Evolutionary conservation across 2,329 filamentous ascomycete genomes (phyloP), one percentile per base, ranked within the genome.

Genomic region (Stagonosporopsis chrysanthemi): DNA sequence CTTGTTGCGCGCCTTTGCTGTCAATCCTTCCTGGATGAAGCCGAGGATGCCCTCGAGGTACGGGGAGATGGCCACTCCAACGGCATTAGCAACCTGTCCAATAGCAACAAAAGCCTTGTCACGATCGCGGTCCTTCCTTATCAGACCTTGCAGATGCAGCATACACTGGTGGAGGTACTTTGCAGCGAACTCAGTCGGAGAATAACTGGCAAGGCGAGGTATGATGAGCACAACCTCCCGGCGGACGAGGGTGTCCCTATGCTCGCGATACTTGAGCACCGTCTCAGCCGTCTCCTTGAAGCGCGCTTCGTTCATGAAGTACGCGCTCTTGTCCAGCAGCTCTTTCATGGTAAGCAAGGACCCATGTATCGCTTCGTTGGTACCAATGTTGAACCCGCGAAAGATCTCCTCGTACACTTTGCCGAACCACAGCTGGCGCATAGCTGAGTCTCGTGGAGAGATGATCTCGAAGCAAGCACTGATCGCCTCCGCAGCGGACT

Each of bases 381-480:
- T 92, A 67, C 88, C 90, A 47, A 88, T 65, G n/a, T 61, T 85
- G 66, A 99, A 87, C 6, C 93, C 93, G 59, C 86, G 83, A 58
- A 91, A 84, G 17, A 92, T 88, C 78, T 97, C 93, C 47, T 90
- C 88, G 75, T 96, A 95, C 70, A 98, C 96, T 75, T 93, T 91
- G 55, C 86, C 85, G 82, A 98, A 96, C 90, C 91, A 97, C 39
- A 89, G 84, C 71, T 90, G 86, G 71, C 94, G 92, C 81, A 96
- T 89, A 66, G 90, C 88, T 66, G 91, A 88, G 73, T 99, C 96
- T 80, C 95, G 88, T 68, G 96, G 91, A 48, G 92, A 88, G 62
- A 99, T 95, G 65, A 99, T 98, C 72, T 93, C 90, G 78, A 99
- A 96, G 76, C 93, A 97, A 61, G 94, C 92, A 66, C 92, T 95